phyloP scores from a whole-genome alignment of 441 rosid species.

The Omphalea diandra region DNA sequence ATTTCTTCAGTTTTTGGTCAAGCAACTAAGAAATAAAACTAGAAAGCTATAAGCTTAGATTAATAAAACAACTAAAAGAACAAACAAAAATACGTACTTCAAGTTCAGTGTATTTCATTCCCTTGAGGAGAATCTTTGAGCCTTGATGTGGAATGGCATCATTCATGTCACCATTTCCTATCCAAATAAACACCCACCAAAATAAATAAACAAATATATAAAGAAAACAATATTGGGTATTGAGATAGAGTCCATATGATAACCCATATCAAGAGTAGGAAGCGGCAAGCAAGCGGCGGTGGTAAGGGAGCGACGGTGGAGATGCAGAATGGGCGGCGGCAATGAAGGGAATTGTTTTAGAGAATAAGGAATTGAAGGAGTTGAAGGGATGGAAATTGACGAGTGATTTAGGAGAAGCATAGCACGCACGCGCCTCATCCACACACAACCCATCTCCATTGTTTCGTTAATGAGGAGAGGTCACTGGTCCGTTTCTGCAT shows the following conservation, averaged over 20 bases:
- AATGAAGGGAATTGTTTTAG: constrained; percentile 6
- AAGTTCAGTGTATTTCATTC: constrained; percentile 61
- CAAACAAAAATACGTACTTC: constrained; percentile 45
- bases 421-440: constrained; percentile 50
- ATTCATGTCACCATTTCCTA: constrained; percentile 22
- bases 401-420: constrained; percentile 25
- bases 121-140: constrained; percentile 62
- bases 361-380: constrained; percentile 16
- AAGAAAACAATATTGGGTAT: not conserved
- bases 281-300: constrained; percentile 21
- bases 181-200: not conserved
- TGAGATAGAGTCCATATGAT: not conserved
- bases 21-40: no score
- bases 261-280: constrained; percentile 34
- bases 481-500: no score
- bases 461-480: no score
- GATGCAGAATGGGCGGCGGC: constrained; percentile 4
- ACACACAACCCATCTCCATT: constrained; percentile 45
- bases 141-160: constrained; percentile 25
- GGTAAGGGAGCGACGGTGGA: constrained; percentile 32
- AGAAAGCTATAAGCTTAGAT: not conserved
- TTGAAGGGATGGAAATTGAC: constrained; percentile 29
- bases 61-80: not conserved
- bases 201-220: not conserved
- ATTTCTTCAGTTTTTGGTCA: no score